Evolutionary conservation across 371 early-diverging fungal genomes (phyloP).

Genomic region (Mucor lusitanicus): DNA sequence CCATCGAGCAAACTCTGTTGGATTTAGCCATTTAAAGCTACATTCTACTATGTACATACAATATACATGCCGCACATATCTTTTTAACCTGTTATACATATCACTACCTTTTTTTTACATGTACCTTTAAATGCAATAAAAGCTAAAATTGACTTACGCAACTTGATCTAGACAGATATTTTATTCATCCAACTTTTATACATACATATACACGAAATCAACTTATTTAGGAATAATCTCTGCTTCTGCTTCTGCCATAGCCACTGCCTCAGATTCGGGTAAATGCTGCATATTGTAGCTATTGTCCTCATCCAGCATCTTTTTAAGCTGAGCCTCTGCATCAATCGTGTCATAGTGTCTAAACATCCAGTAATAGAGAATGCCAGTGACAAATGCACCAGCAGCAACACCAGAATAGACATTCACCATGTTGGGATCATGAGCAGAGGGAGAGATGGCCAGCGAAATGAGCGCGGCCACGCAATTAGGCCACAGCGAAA

Average conservation of each 20-base stretch:
- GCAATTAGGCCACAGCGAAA: constrained; percentile 69
- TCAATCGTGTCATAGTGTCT: constrained; percentile 38
- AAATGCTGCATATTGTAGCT: background rate
- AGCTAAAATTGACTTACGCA: no score
- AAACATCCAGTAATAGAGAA: constrained; percentile 35
- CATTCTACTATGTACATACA: no score
- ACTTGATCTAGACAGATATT: no score
- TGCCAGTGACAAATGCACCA: constrained; percentile 39
- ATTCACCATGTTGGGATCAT: constrained; percentile 67
- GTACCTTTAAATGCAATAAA: no score
- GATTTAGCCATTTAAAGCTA: constrained; percentile 12
- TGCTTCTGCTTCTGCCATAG: background rate
- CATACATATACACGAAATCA: no score
- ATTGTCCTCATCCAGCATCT: constrained; percentile 12
- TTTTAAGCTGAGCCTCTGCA: constrained; percentile 21
- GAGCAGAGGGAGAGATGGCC: constrained; percentile 59
- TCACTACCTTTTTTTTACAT: no score
- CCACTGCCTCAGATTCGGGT: constrained; percentile 9
- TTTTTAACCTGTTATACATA: no score
- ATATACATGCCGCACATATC: no score
- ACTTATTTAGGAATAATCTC: no score
- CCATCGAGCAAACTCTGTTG: constrained; percentile 11
- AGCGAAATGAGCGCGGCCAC: constrained; percentile 66
- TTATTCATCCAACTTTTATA: no score
- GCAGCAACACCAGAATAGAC: constrained; percentile 61